phyloP scores from a whole-genome alignment of 306 rosid species.

The Coriaria nepalensis region DNA sequence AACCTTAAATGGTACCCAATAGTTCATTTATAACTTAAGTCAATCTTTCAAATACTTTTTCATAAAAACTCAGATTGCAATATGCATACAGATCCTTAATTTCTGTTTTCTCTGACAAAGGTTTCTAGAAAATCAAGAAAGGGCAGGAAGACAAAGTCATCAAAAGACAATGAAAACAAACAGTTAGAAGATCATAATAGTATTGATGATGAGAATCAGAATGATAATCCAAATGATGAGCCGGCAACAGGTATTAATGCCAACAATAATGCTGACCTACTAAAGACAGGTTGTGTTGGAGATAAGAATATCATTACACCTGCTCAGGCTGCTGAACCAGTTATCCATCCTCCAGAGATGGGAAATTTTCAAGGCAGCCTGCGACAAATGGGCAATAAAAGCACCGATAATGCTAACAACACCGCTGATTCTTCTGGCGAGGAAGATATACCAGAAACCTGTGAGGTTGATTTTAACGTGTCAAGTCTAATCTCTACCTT shows the following conservation, averaged over 20 bases:
- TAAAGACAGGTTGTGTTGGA: constrained; percentile 20
- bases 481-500: constrained; percentile 64
- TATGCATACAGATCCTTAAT: too few relatives aligned
- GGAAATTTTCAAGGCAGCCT: constrained; percentile 15
- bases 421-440: constrained; percentile 53
- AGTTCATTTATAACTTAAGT: too few relatives aligned
- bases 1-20: too few relatives aligned
- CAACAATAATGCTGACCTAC: constrained; percentile 19
- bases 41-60: too few relatives aligned
- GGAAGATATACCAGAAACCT: constrained; percentile 42
- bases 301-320: constrained; percentile 17
- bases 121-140: constrained; percentile 68
- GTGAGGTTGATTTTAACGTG: constrained; percentile 80
- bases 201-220: constrained; percentile 33
- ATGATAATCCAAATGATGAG: constrained; percentile 23
- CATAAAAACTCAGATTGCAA: too few relatives aligned
- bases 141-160: constrained; percentile 34
- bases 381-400: constrained; percentile 21
- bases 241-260: constrained; percentile 24
- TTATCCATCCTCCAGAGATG: constrained; percentile 17
- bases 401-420: constrained; percentile 30
- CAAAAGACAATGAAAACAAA: constrained; percentile 26
- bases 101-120: constrained; percentile 31
- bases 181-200: constrained; percentile 29
- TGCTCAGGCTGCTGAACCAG: constrained; percentile 19